These are phyloP conservation scores for Colletotrichum australisinense DNA, from an alignment of 2,329 filamentous ascomycete genomes.

Conservation along the genomic window DNA sequence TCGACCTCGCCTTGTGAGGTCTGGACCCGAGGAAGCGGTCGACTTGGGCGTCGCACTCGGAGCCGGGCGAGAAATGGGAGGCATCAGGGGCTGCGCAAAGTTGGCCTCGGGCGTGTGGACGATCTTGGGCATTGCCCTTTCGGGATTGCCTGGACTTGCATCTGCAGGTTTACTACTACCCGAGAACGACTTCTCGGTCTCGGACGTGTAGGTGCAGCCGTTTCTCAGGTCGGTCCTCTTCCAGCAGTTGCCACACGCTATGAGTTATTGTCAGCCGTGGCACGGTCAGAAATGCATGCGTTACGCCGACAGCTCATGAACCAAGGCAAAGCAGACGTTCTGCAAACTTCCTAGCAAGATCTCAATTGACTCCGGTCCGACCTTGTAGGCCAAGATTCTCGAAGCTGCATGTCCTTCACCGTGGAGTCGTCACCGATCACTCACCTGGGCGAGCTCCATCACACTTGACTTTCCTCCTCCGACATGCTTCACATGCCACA, in stretches of 20 bases:
- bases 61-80: not conserved
- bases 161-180: conserved; percentile 3
- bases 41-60: conserved; percentile 12
- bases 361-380: not conserved
- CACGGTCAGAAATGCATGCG: not conserved
- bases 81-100: conserved; percentile 6
- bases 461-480: conserved; percentile 54
- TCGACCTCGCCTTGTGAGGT: conserved; percentile 1
- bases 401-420: not conserved
- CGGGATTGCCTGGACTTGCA: not conserved
- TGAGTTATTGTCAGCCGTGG: not conserved
- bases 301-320: no score
- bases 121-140: not conserved
- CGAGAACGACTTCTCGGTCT: conserved; percentile 8
- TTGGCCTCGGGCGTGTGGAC: conserved; percentile 7
- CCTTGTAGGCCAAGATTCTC: not conserved
- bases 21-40: conserved; percentile 13
- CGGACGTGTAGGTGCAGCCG: conserved; percentile 43
- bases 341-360: not conserved
- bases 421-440: conserved; percentile 19
- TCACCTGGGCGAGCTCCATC: conserved; percentile 53
- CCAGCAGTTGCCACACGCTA: conserved; percentile 47
- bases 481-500: conserved; percentile 55
- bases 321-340: not conserved
- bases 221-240: conserved; percentile 43